Base-by-base conservation (phyloP, 169 alveolate species). In the Plasmodium cynomolgi region DNA sequence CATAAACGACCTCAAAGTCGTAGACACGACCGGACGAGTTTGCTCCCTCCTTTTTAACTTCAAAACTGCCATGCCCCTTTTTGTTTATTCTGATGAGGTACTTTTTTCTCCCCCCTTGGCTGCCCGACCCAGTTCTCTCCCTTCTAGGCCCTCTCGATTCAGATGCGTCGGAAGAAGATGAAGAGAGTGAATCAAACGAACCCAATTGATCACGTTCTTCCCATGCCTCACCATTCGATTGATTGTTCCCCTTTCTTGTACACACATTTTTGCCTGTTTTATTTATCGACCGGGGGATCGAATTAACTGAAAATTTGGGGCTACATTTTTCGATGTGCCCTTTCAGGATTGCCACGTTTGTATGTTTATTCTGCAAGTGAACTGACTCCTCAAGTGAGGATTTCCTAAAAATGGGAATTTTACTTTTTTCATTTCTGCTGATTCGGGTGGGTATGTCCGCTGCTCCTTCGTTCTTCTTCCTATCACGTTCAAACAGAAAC, bases 51-150 rank as follows among this genome's bases (percentile, higher is more conserved):
- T 80, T 81, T 7, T 29, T 68, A 41, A 68, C 80, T 41, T 29
- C n/a, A 90, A 90, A 54, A n/a, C 29, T 0, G 4, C 94, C 94
- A 58, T 62, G 39, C 15, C 94, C 94, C 31, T 90, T 47, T 62
- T 50, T 58, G 44, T 90, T 90, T 80, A 90, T 90, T 62, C 39
- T 80, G 41, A 56, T 68, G 23, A 80, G n/a, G 50, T 90, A 81
- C 34, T 33, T 85, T 85, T 77, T 85, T 54, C n/a, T 74, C 39
- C 81, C 74, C 34, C 41, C 29, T 3, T 7, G 20, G 8, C 13
- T 85, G 8, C 39, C 23, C 44, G 39, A 33, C 5, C 26, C n/a
- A 31, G 58, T 26, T 71, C 8, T 39, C 4, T 34, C 37, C 29
- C 47, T n/a, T 13, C 37, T 39, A 31, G 34, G 44, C 1, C 80